Conservation (phyloP, 495 filamentous ascomycete species). For the Aspergillus biplanus region DNA sequence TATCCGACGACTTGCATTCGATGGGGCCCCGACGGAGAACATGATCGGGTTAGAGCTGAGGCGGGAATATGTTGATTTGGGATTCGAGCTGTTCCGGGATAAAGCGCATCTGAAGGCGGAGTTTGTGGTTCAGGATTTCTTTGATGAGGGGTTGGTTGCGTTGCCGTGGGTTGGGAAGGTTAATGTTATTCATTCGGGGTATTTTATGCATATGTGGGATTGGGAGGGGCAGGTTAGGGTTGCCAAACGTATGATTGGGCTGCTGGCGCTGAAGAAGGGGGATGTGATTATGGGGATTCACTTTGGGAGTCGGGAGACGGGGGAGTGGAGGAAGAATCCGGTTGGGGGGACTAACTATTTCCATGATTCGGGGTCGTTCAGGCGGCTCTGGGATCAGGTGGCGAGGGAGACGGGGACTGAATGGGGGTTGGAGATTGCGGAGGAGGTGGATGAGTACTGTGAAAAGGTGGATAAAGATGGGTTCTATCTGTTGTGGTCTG, state of each 20-base stretch:
- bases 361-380: background rate
- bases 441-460: background rate
- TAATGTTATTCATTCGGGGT: constrained; percentile 29
- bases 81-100: constrained; percentile 41
- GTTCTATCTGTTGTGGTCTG: background rate
- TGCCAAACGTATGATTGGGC: constrained; percentile 7
- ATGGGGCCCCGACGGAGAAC: constrained; percentile 32
- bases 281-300: background rate
- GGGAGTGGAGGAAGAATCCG: background rate
- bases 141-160: constrained; percentile 18
- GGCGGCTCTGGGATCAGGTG: constrained; percentile 4
- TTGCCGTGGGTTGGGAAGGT: constrained; percentile 24
- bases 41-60: constrained; percentile 35
- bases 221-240: constrained; percentile 32
- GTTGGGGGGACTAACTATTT: background rate
- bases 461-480: background rate
- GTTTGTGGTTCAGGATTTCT: constrained; percentile 31
- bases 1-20: constrained; percentile 33
- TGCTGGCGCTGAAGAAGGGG: background rate
- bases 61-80: constrained; percentile 28
- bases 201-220: constrained; percentile 41
- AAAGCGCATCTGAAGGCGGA: constrained; percentile 21
- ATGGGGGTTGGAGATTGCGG: constrained; percentile 1
- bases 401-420: background rate
- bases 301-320: background rate